Evolutionary conservation across 73 alveolate species (phyloP), one percentile per base, ranked within the genome.

Genomic region (Paramecium biaurelia): DNA sequence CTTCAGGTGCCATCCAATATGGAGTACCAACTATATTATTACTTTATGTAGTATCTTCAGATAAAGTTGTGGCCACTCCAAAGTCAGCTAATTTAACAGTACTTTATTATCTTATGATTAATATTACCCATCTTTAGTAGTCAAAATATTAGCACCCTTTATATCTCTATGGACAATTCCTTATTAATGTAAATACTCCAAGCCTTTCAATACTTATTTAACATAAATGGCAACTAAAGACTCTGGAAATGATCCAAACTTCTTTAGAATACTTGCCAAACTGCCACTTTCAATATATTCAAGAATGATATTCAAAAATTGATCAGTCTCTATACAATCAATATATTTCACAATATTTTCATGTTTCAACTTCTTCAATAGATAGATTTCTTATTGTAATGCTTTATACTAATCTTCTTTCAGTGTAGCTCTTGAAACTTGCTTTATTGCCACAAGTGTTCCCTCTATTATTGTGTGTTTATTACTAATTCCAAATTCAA

Each of bases 1-100:
- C 98, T 95, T 98, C 99, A 21, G 99, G 99, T 4, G 99, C 99
- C 99, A 97, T 98, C 98, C 99, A 98, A 89, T 97, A 97, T 21
- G 99, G 99, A 49, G 99, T 97, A 1, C 99, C 99, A 45, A 96
- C 99, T 49, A 94, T 87, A 24, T 99, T 95, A 92, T 92, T 96
- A 70, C 95, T 97, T 89, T 97, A 94, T 23, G 68, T 53, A 2
- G 94, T 97, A 70, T 95, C 94, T 63, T 96, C 99, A 43, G 89
- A 93, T 49, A 97, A 74, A 30, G 89, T 94, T 26, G 97, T 97
- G 10, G 99, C 99, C 45, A 97, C 99, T 26, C 99, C 99, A 93
- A 98, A 98, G 92, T 98, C 99, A 7, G 99, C 99, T 20, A 72
- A 72, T 34, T 72, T 72, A 8, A 30, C 86, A 28, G n/a, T 72